These are phyloP conservation scores for Aspergillus ochraceoroseus DNA, from an alignment of 2,329 filamentous ascomycete genomes.

Conservation along the genomic window DNA sequence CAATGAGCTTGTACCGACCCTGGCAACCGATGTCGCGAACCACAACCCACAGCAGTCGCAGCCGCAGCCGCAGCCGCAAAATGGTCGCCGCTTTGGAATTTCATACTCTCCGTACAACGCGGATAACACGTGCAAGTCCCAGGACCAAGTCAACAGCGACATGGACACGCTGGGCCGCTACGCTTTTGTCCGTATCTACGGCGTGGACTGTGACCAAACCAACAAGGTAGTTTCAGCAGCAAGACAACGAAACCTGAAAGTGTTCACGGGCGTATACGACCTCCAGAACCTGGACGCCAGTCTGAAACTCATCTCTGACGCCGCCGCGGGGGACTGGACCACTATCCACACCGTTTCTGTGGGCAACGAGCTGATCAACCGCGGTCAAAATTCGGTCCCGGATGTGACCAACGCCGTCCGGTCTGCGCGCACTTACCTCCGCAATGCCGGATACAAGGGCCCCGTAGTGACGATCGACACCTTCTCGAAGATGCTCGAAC, in stretches of 20 bases:
- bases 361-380: conserved; percentile 76
- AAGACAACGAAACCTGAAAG: conserved; percentile 59
- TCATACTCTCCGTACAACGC: conserved; percentile 56
- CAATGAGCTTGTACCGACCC: conserved; percentile 4
- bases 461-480: conserved; percentile 78
- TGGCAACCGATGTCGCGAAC: conserved; percentile 2
- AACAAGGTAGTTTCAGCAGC: conserved; percentile 58
- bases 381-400: conserved; percentile 49
- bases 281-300: conserved; percentile 54
- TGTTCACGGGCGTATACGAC: conserved; percentile 72
- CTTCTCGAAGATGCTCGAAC: conserved; percentile 60
- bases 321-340: conserved; percentile 61
- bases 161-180: conserved; percentile 56
- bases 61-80: conserved; percentile 6
- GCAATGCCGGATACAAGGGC: conserved; percentile 61
- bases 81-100: conserved; percentile 43
- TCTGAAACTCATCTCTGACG: conserved; percentile 57
- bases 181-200: conserved; percentile 68
- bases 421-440: conserved; percentile 55
- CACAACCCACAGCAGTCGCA: conserved; percentile 12
- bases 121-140: conserved; percentile 61
- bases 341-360: conserved; percentile 66
- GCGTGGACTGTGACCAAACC: conserved; percentile 72
- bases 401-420: conserved; percentile 56
- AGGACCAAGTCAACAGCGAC: conserved; percentile 59